Percentiles rank a stretch among this genome's conserved stretches.
Evolutionary conservation across 352 stramenopile genomes (phyloP).

Genomic region (Phytophthora macrochlamydospora): DNA sequence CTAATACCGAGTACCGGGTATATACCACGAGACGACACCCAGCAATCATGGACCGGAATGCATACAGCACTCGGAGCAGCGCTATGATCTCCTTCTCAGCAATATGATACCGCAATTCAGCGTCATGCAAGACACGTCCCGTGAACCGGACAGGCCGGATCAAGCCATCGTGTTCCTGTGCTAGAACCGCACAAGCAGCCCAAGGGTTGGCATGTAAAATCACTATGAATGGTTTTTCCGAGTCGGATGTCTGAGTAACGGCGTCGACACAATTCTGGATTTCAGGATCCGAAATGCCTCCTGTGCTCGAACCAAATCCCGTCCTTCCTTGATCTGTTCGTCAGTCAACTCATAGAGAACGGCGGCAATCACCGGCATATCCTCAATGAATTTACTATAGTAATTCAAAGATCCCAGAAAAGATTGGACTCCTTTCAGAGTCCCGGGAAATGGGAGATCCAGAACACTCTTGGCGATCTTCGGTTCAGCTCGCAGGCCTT

Average conservation of each 20-base stretch:
- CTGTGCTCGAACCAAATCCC: neutral
- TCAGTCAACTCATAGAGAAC: conserved; percentile 1
- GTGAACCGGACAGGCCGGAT: neutral
- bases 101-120: neutral
- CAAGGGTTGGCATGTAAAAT: neutral
- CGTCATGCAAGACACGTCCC: neutral
- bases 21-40: neutral
- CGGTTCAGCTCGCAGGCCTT: neutral
- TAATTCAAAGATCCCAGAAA: neutral
- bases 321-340: neutral
- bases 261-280: neutral
- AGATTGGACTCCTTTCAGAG: neutral
- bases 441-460: neutral
- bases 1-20: neutral
- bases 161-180: neutral
- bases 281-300: neutral
- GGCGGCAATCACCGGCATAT: neutral
- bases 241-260: neutral
- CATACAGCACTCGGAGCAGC: neutral
- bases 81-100: neutral
- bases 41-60: neutral
- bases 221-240: neutral
- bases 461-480: neutral
- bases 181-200: neutral
- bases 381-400: neutral